A percentile compares a stretch with the other conserved stretches of the same genome.
phyloP scores from a whole-genome alignment of 192 early-diverging fungal genomes.

The Gamsiella multidivaricata region DNA sequence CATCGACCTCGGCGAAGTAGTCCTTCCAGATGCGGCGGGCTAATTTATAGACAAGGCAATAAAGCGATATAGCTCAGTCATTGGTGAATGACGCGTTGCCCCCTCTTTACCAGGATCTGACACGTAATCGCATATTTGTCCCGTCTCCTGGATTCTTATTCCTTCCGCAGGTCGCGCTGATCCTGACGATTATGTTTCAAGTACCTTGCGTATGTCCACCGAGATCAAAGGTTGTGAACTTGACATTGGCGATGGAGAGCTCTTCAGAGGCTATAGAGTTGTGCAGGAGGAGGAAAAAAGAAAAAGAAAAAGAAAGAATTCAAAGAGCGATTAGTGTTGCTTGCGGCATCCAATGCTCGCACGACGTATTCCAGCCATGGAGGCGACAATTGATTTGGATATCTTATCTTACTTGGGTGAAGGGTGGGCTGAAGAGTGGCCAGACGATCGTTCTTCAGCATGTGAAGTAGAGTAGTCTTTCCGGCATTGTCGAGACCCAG shows the following conservation, averaged over 20 bases:
- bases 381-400: not conserved
- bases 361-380: not conserved
- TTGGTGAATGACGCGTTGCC: not conserved
- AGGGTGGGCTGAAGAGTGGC: constrained; percentile 94
- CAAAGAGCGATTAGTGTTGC: too few species aligned
- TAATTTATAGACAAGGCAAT: constrained; percentile 2
- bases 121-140: constrained; percentile 6
- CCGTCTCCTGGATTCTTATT: constrained; percentile 15
- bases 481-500: constrained; percentile 98
- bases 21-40: constrained; percentile 99
- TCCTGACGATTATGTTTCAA: not conserved
- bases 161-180: not conserved
- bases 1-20: constrained; percentile 98
- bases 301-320: not conserved
- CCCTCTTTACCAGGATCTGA: not conserved
- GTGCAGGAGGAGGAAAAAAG: too few species aligned
- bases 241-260: constrained; percentile 95
- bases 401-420: constrained; percentile 89
- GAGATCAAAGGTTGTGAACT: constrained; percentile 98
- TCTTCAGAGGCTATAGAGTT: constrained; percentile 98
- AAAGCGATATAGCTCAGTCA: not conserved
- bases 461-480: constrained; percentile 98
- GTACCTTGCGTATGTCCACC: constrained; percentile 95
- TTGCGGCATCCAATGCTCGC: too few species aligned
- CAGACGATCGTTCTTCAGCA: constrained; percentile 99